Conservation (phyloP, 768 basidiomycete species). For the Leccinum sublutescens region DNA sequence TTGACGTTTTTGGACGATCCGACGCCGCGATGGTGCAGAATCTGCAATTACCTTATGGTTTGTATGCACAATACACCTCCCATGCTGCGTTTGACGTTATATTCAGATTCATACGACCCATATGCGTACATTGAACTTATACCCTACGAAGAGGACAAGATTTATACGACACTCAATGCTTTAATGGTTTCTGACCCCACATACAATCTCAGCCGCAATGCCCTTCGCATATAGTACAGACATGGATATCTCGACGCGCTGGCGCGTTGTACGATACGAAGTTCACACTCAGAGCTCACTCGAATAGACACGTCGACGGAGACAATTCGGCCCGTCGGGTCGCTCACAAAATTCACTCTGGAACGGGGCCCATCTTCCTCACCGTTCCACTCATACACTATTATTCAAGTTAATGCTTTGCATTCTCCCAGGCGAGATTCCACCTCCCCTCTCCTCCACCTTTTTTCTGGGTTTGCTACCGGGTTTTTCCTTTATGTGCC, state of each 20-base stretch:
- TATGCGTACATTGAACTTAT: neutral
- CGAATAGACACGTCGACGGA: neutral
- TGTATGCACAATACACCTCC: neutral
- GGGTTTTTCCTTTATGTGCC: neutral
- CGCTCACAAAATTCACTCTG: neutral
- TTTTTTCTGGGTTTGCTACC: neutral
- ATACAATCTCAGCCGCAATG: neutral
- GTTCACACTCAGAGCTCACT: neutral
- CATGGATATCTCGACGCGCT: conserved; percentile 9
- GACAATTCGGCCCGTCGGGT: neutral
- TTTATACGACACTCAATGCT: neutral
- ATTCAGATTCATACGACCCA: conserved; percentile 1
- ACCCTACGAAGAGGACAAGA: neutral
- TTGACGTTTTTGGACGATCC: conserved; percentile 6
- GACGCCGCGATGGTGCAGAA: neutral
- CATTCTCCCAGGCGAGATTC: conserved; percentile 11
- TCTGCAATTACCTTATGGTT: conserved; percentile 10
- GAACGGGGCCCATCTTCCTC: neutral
- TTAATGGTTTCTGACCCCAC: neutral
- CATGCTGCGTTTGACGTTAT: neutral
- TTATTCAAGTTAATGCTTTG: neutral
- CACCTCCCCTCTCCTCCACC: neutral
- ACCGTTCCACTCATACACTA: conserved; percentile 3
- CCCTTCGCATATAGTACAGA: neutral
- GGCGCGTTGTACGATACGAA: conserved; percentile 26